These are phyloP conservation scores for Taphrina deformans DNA, from an alignment of 1,139 yeast genomes.

Conservation along the genomic window DNA sequence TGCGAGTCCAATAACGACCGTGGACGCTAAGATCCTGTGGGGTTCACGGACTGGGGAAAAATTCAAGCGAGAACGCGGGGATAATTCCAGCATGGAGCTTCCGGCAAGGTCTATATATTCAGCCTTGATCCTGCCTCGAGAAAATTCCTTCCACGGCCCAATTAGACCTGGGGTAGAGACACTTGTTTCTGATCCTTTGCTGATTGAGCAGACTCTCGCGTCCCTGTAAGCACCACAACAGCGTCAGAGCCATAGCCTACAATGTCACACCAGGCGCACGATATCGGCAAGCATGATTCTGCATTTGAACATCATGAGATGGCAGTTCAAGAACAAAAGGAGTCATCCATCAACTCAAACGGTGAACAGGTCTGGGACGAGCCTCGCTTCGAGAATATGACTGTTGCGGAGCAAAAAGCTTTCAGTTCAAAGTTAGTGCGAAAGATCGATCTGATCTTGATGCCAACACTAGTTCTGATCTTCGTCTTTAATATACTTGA, in stretches of 20 bases:
- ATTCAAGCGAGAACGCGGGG: not conserved
- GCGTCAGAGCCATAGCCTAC: not conserved
- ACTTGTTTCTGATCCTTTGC: not conserved
- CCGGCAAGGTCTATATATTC: too few relatives aligned
- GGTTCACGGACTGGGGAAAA: not conserved
- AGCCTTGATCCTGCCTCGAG: not conserved
- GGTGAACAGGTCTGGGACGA: not conserved
- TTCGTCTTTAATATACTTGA: constrained; percentile 58
- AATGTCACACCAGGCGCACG: not conserved
- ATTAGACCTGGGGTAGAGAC: not conserved
- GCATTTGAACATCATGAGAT: not conserved
- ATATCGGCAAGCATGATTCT: not conserved
- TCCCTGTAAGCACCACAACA: not conserved
- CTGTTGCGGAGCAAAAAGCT: not conserved
- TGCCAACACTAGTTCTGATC: constrained; percentile 54
- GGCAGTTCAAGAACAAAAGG: not conserved
- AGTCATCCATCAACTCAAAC: not conserved
- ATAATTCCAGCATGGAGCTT: not conserved
- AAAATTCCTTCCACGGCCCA: not conserved
- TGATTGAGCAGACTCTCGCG: not conserved
- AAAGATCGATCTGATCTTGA: constrained; percentile 56
- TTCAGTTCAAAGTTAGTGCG: constrained; percentile 45
- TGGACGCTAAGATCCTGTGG: too few relatives aligned
- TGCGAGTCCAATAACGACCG: too few relatives aligned
- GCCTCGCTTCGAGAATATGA: constrained; percentile 2